A percentile compares a stretch with the other conserved stretches of the same genome.
phyloP scores from a whole-genome alignment of 2,329 filamentous ascomycete genomes.

The Acephala macrosclerotiorum region DNA sequence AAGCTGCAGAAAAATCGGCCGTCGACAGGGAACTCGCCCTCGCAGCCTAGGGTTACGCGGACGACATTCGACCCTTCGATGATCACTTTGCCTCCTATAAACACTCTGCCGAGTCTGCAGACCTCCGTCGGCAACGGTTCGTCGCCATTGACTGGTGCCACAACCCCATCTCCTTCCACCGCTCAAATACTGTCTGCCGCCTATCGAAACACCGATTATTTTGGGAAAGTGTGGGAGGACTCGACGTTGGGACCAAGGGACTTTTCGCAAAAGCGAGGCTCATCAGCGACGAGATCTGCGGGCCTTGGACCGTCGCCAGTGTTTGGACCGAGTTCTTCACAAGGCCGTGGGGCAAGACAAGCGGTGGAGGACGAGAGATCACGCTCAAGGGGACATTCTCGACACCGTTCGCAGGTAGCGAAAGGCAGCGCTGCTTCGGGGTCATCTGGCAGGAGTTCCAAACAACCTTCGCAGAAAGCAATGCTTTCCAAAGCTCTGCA shows the following conservation, averaged over 20 bases:
- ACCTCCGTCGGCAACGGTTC: conserved; percentile 34
- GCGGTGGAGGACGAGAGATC: conserved; percentile 25
- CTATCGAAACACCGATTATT: conserved; percentile 42
- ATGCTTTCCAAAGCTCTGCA: conserved; percentile 97
- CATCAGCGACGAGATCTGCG: conserved; percentile 33
- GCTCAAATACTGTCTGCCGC: conserved; percentile 44
- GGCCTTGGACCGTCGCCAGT: conserved; percentile 33
- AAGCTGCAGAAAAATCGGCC: conserved; percentile 39
- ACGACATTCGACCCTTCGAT: conserved; percentile 29
- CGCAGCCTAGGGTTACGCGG: conserved; percentile 28
- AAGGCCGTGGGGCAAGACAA: conserved; percentile 15
- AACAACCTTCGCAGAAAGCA: conserved; percentile 81
- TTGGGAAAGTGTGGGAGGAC: conserved; percentile 41
- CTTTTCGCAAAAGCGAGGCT: conserved; percentile 34
- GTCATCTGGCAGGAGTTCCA: conserved; percentile 44
- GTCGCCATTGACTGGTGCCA: conserved; percentile 39
- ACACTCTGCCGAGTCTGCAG: conserved; percentile 41
- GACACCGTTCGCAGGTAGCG: conserved; percentile 54
- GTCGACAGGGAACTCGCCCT: conserved; percentile 34
- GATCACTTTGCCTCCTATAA: conserved; percentile 40
- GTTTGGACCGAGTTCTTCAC: conserved; percentile 20
- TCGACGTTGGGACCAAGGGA: conserved; percentile 33
- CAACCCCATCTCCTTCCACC: conserved; percentile 43
- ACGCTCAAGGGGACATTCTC: conserved; percentile 48
- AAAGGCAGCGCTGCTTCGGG: conserved; percentile 55